Evolutionary conservation across 441 rosid genomes (phyloP), one percentile per base, ranked within the genome.

Genomic region (Populus tomentosa): DNA sequence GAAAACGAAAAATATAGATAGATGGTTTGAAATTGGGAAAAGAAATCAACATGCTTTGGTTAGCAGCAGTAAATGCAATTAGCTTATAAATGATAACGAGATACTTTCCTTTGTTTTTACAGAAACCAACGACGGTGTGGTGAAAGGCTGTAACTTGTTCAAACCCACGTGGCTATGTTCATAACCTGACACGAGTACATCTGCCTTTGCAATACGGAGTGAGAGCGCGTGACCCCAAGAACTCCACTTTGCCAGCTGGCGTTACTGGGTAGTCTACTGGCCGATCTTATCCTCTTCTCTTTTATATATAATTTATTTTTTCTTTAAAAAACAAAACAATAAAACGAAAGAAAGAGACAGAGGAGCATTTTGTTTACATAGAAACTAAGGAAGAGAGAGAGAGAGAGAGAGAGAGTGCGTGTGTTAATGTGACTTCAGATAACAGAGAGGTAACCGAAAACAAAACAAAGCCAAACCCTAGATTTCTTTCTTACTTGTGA

Each of bases 241-340:
- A 75, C 78, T 79, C 70, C 64, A 72, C 71, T 59, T 20, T 77
- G 83, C 92, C 93, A 89, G 92, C 88, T 91, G 91, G 93, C 89
- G 80, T 80, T 21, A 76, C 92, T 77, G 83, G 86, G 73, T 38
- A 65, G 79, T 61, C 80, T 66, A 79, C 90, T 85, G 92, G 88
- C 87, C 91, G 85, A 86, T 84, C 95, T 91, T 91, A 91, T 91
- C 95, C 90, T 86, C 88, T 87, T 86, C 75, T 74, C 64, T 80
- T 75, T 67, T 30, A 30, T 30, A 30, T 30, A 30, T 30, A 30
- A 30, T 30, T 30, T 30, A 30, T 30, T 30, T 30, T 62, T 42
- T 21, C 69, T 69, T 46, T 16, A 16, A 28, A 26, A 66, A 63
- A 79, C 6, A 23, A 71, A 6, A 65, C 2, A 3, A 14, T 11